A percentile compares a stretch with the other conserved stretches of the same genome.
Evolutionary conservation across 306 rosid genomes (phyloP).

Genomic region (Urtica urens): DNA sequence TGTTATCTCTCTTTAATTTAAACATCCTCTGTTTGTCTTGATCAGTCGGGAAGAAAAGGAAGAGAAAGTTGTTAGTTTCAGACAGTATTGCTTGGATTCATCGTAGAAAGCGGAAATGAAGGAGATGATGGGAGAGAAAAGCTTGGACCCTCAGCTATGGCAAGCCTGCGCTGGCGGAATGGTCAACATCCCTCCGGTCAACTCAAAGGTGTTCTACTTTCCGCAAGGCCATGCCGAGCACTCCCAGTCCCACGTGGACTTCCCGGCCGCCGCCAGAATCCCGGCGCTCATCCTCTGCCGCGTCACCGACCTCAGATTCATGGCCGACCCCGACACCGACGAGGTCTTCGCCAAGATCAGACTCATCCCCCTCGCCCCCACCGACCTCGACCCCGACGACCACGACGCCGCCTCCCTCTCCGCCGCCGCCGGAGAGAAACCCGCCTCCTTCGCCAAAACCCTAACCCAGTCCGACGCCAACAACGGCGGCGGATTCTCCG

Average conservation of each 20-base stretch:
- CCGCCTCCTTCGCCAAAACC: constrained; percentile 83
- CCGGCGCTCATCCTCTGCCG: constrained; percentile 66
- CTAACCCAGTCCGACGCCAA: constrained; percentile 93
- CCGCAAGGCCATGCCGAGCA: constrained; percentile 98
- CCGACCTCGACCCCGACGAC: constrained; percentile 30
- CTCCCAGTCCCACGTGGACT: constrained; percentile 56
- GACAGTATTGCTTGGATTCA: not conserved
- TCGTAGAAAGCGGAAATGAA: constrained; percentile 28
- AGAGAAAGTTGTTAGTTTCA: not conserved
- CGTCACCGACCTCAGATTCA: constrained; percentile 49
- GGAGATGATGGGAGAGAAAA: constrained; percentile 32
- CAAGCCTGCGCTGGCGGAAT: constrained; percentile 97
- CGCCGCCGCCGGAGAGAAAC: constrained; percentile 51
- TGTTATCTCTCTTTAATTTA: too few relatives aligned
- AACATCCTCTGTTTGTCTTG: too few relatives aligned
- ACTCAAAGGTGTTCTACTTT: constrained; percentile 79
- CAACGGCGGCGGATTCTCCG: constrained; percentile 97
- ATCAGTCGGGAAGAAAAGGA: not conserved
- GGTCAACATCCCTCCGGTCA: constrained; percentile 84
- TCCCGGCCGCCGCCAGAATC: constrained; percentile 30
- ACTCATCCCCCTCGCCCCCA: constrained; percentile 36
- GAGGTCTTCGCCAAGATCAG: constrained; percentile 58
- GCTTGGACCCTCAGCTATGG: constrained; percentile 91
- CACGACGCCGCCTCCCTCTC: constrained; percentile 17
- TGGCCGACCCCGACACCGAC: constrained; percentile 85